phyloP scores from a whole-genome alignment of 768 basidiomycete species.

The Suillus weaverae region DNA sequence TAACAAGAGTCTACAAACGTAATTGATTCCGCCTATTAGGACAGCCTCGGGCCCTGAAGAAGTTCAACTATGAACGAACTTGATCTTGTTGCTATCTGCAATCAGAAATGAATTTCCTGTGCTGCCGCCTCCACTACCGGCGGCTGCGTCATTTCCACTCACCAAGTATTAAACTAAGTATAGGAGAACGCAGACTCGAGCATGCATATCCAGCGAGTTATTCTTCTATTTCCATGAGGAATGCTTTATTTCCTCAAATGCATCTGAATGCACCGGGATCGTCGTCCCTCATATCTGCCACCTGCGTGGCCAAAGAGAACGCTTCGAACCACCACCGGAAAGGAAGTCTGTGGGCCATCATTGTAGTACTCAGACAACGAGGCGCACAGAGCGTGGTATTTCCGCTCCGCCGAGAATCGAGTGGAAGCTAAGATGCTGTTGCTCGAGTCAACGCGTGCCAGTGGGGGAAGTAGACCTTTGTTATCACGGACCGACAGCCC shows the following conservation, averaged over 20 bases:
- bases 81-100: conserved; percentile 6
- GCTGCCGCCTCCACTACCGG: neutral
- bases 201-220: neutral
- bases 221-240: conserved; percentile 6
- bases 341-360: conserved; percentile 22
- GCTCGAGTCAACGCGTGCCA: conserved; percentile 5
- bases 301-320: conserved; percentile 13
- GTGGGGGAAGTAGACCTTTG: conserved; percentile 10
- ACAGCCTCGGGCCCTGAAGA: conserved; percentile 5
- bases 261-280: conserved; percentile 16
- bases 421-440: conserved; percentile 3
- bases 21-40: neutral
- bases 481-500: conserved; percentile 9
- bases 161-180: neutral
- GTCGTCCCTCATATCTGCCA: conserved; percentile 20
- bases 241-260: conserved; percentile 2
- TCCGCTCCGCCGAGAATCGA: conserved; percentile 27
- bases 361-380: conserved; percentile 19
- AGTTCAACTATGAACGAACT: conserved; percentile 7
- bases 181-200: conserved; percentile 2
- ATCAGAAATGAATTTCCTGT: conserved; percentile 3
- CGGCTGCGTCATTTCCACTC: neutral
- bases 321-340: conserved; percentile 13
- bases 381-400: conserved; percentile 22
- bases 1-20: conserved; percentile 29